These are phyloP conservation scores for Phytophthora palmivora DNA, from an alignment of 352 stramenopile genomes.

Conservation along the genomic window DNA sequence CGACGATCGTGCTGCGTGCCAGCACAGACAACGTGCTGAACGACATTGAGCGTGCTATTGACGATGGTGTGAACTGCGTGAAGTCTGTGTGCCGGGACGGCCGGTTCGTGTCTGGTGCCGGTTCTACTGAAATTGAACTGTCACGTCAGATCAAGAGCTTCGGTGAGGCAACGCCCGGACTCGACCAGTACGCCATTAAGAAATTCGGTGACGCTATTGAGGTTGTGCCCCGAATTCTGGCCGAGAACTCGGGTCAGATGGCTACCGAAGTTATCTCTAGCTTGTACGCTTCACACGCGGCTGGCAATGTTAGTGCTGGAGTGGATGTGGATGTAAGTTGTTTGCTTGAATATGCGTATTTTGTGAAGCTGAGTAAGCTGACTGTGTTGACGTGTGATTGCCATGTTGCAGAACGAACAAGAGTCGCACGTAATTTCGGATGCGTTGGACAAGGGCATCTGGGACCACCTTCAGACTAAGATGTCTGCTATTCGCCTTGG, in stretches of 20 bases:
- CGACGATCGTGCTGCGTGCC: slow-evolving; percentile 95
- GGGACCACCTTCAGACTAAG: slow-evolving; percentile 98
- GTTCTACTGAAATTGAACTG: slow-evolving; percentile 97
- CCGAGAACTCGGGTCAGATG: slow-evolving; percentile 98
- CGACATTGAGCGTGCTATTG: slow-evolving; percentile 98
- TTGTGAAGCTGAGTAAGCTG: slow-evolving; percentile 8
- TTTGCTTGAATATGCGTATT: not conserved
- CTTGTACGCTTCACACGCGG: slow-evolving; percentile 95
- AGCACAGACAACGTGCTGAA: slow-evolving; percentile 98
- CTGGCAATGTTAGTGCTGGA: slow-evolving; percentile 91
- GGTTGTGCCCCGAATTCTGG: slow-evolving; percentile 97
- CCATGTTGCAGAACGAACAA: slow-evolving; percentile 59
- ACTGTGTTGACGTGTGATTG: slow-evolving; percentile 30
- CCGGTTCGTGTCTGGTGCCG: slow-evolving; percentile 95
- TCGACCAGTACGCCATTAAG: slow-evolving; percentile 99
- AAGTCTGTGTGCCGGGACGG: slow-evolving; percentile 95
- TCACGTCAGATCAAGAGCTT: slow-evolving; percentile 95
- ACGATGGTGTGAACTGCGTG: slow-evolving; percentile 98
- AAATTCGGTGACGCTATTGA: slow-evolving; percentile 99
- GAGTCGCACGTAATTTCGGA: slow-evolving; percentile 86
- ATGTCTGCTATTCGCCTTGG: slow-evolving; percentile 96
- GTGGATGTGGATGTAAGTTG: slow-evolving; percentile 94
- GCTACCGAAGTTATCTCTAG: slow-evolving; percentile 94
- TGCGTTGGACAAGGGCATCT: slow-evolving; percentile 78
- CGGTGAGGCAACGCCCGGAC: slow-evolving; percentile 94